phyloP scores from a whole-genome alignment of 2,329 filamentous ascomycete genomes.

The Periconia sp. region DNA sequence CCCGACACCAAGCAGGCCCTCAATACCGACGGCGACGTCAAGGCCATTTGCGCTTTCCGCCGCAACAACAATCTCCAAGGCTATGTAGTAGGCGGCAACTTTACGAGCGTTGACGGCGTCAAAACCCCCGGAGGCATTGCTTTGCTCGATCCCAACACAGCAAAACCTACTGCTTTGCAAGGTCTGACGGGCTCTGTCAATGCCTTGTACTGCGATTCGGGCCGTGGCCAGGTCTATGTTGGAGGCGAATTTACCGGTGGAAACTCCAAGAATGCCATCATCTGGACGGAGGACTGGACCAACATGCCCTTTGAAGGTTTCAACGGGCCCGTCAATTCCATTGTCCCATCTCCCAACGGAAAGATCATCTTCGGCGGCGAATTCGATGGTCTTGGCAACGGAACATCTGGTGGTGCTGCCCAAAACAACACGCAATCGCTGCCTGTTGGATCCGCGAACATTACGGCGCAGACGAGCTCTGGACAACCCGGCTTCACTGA shows the following conservation, averaged over 20 bases:
- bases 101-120: constrained; percentile 81
- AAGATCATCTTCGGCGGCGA: constrained; percentile 90
- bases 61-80: constrained; percentile 68
- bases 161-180: constrained; percentile 70
- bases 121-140: constrained; percentile 77
- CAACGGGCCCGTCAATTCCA: constrained; percentile 87
- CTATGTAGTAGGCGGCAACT: constrained; percentile 89
- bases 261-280: constrained; percentile 87
- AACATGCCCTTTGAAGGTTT: constrained; percentile 90
- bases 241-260: constrained; percentile 78
- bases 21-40: constrained; percentile 78
- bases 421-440: constrained; percentile 75
- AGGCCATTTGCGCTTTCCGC: constrained; percentile 81
- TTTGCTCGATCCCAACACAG: constrained; percentile 72
- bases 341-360: constrained; percentile 75
- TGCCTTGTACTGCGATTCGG: constrained; percentile 77
- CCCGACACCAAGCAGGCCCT: background rate
- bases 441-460: constrained; percentile 77
- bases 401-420: constrained; percentile 63
- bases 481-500: constrained; percentile 68
- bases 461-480: constrained; percentile 67
- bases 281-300: constrained; percentile 73
- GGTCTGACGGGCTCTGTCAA: constrained; percentile 83
- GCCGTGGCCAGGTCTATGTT: constrained; percentile 79
- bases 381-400: constrained; percentile 87